Conservation (phyloP, 1,284 basidiomycete genomes). For the Hypsizygus ulmarius region DNA sequence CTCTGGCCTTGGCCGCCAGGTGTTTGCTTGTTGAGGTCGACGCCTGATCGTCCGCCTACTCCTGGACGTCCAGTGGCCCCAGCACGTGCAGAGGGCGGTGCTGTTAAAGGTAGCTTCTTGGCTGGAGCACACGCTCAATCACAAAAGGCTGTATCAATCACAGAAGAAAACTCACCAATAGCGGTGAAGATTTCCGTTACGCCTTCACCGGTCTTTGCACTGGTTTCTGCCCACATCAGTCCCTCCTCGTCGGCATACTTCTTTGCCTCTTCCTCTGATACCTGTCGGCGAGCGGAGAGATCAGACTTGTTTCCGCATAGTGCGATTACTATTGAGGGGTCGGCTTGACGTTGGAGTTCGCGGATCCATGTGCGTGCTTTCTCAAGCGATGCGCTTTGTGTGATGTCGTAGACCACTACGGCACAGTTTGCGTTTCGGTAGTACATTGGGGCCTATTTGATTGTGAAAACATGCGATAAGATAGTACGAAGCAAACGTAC, state of each 20-base stretch:
- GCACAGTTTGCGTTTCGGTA: conserved; percentile 89
- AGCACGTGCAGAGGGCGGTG: conserved; percentile 59
- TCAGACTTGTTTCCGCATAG: conserved; percentile 96
- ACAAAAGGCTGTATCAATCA: conserved; percentile 8
- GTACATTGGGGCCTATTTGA: conserved; percentile 82
- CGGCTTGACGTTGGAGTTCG: conserved; percentile 95
- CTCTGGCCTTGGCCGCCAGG: conserved; percentile 44
- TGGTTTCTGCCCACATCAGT: conserved; percentile 94
- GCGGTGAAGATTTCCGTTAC: conserved; percentile 87
- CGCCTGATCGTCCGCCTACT: conserved; percentile 52
- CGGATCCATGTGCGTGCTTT: conserved; percentile 97
- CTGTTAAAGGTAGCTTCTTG: conserved; percentile 78
- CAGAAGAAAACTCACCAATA: conserved; percentile 58
- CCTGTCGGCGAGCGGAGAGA: conserved; percentile 77
- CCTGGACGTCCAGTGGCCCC: conserved; percentile 47
- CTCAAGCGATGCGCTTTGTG: conserved; percentile 84
- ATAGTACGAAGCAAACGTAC: conserved; percentile 37
- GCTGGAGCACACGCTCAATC: conserved; percentile 41
- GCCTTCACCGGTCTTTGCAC: conserved; percentile 91
- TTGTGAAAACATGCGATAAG: conserved; percentile 7
- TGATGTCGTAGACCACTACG: conserved; percentile 87
- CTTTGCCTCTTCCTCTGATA: conserved; percentile 83
- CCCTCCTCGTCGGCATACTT: conserved; percentile 95
- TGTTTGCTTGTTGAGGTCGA: conserved; percentile 73
- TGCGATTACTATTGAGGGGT: conserved; percentile 94